Percentiles rank a stretch among this genome's conserved stretches.
Evolutionary conservation across 83 land plant species (phyloP).

Genomic region (Larix sibirica): DNA sequence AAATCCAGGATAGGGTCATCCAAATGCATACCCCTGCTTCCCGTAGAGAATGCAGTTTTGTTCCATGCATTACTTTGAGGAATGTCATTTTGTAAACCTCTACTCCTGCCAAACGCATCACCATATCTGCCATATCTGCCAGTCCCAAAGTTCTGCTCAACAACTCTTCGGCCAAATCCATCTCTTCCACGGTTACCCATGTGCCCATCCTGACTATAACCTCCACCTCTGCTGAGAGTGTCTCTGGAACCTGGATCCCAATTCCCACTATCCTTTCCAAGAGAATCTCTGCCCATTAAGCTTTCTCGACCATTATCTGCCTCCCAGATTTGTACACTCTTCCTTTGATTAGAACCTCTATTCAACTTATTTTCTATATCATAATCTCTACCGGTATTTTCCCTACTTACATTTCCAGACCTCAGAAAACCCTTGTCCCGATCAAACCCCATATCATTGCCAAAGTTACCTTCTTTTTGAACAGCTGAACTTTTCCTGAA

Average conservation of each 20-base stretch:
- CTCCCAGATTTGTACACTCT: conserved; percentile 21
- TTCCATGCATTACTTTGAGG: conserved; percentile 27
- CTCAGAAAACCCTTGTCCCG: conserved; percentile 19
- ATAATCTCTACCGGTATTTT: conserved; percentile 24
- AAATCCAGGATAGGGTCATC: conserved; percentile 53
- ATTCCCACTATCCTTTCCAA: background rate
- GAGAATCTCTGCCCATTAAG: conserved; percentile 7
- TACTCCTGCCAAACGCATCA: conserved; percentile 43
- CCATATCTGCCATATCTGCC: conserved; percentile 29
- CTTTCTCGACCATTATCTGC: conserved; percentile 9
- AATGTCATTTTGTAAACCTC: conserved; percentile 18
- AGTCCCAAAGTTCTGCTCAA: conserved; percentile 25
- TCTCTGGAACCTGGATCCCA: conserved; percentile 24
- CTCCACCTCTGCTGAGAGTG: conserved; percentile 1
- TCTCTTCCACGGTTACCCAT: conserved; percentile 30
- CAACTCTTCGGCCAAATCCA: conserved; percentile 25
- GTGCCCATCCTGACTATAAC: conserved; percentile 25
- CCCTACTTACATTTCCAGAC: conserved; percentile 22
- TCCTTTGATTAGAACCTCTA: conserved; percentile 15
- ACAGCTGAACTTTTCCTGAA: conserved; percentile 36
- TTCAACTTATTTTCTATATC: conserved; percentile 9
- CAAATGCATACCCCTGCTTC: conserved; percentile 28
- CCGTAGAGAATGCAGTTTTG: conserved; percentile 29
- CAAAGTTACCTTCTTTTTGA: conserved; percentile 25
- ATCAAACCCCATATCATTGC: conserved; percentile 25